Evolutionary conservation across 2,329 filamentous ascomycete genomes (phyloP).

Genomic region (Sordariomycetes sp.): DNA sequence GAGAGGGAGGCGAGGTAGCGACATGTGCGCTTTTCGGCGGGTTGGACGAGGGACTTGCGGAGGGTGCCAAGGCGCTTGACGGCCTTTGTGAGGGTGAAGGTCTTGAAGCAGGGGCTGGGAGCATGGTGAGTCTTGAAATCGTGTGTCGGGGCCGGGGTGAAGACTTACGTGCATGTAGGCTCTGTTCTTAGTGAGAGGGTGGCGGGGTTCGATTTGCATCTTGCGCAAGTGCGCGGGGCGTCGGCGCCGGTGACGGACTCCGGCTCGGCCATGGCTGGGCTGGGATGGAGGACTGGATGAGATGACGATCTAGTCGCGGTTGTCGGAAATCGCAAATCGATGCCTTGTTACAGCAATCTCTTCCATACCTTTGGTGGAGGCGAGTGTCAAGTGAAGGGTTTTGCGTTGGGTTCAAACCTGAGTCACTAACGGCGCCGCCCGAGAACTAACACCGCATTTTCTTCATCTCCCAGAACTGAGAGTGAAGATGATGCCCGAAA

Average conservation of each 20-base stretch:
- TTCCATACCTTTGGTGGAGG: neutral
- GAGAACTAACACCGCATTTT: neutral
- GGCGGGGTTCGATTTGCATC: slow-evolving; percentile 10
- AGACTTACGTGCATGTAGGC: slow-evolving; percentile 13
- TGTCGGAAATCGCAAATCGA: neutral
- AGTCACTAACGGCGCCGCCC: neutral
- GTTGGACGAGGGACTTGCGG: slow-evolving; percentile 28
- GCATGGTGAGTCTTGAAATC: neutral
- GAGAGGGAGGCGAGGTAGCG: slow-evolving; percentile 67
- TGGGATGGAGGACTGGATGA: neutral
- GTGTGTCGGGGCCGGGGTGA: neutral
- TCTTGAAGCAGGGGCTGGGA: slow-evolving; percentile 53
- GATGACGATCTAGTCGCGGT: neutral
- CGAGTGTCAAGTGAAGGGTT: neutral
- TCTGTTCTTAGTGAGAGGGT: slow-evolving; percentile 11
- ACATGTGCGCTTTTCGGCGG: slow-evolving; percentile 16
- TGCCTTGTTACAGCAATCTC: neutral
- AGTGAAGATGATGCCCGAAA: neutral
- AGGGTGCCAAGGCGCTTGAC: slow-evolving; percentile 54
- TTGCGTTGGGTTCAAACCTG: neutral
- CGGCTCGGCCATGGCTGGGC: slow-evolving; percentile 1
- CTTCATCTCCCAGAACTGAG: neutral
- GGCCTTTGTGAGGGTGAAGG: slow-evolving; percentile 66
- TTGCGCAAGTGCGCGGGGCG: slow-evolving; percentile 7
- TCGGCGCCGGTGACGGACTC: neutral